Percentiles rank a stretch among this genome's conserved stretches.
phyloP scores from a whole-genome alignment of 208 protist genomes.

The Sergeia podlipaevii region DNA sequence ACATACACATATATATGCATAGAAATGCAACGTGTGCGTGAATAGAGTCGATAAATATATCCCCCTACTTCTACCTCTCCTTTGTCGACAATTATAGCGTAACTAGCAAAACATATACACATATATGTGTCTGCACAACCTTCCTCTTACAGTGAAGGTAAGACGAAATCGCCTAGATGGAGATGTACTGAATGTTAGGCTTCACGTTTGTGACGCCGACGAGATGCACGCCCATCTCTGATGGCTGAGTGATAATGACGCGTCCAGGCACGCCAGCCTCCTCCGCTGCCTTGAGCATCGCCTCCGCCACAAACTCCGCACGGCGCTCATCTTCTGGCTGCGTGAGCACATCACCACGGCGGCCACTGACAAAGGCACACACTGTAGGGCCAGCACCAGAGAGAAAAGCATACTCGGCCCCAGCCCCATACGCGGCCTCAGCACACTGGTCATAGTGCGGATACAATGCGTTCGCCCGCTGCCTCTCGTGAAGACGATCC shows the following conservation, averaged over 20 bases:
- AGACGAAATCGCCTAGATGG: too few relatives aligned
- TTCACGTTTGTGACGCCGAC: conserved; percentile 36
- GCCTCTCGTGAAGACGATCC: conserved; percentile 85
- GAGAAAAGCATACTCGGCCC: conserved; percentile 76
- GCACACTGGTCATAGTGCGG: conserved; percentile 73
- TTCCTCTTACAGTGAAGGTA: too few relatives aligned
- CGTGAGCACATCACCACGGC: conserved; percentile 49
- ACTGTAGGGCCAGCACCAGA: conserved; percentile 79
- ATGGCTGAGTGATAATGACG: conserved; percentile 77
- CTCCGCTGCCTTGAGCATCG: conserved; percentile 68
- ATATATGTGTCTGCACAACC: too few relatives aligned
- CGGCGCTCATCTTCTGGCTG: conserved; percentile 44
- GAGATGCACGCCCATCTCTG: conserved; percentile 68
- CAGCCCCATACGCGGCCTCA: conserved; percentile 48
- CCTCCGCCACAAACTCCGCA: conserved; percentile 63
- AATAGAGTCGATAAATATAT: too few relatives aligned
- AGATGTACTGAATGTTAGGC: conserved; percentile 36
- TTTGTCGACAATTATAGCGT: too few relatives aligned
- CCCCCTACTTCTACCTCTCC: too few relatives aligned
- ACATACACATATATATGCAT: conserved; percentile 14
- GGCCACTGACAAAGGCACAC: conserved; percentile 65
- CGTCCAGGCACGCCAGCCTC: conserved; percentile 51
- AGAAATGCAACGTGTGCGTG: neutral
- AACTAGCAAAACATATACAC: too few relatives aligned
- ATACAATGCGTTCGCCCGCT: conserved; percentile 66